Evolutionary conservation across 805 yeast species (phyloP).

Genomic region (Metschnikowia kunwiensis): DNA sequence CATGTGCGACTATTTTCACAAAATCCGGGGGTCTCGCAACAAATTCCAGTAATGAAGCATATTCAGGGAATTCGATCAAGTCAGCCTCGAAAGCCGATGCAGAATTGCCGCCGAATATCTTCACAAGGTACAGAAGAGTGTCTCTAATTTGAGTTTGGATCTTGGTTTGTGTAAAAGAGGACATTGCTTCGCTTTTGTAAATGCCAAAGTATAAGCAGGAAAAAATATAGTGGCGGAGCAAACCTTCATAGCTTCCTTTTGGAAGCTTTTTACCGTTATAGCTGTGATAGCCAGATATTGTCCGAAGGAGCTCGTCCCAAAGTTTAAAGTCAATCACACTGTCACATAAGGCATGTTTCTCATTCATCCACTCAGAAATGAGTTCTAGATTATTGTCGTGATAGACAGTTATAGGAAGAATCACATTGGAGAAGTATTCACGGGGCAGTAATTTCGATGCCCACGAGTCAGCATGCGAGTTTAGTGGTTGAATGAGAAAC

Average conservation of each 20-base stretch:
- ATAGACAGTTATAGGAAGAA: conserved; percentile 27
- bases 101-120: conserved; percentile 1
- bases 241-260: not conserved
- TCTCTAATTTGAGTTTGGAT: conserved; percentile 29
- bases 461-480: conserved; percentile 3
- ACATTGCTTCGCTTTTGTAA: conserved; percentile 10
- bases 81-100: not conserved
- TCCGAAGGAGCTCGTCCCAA: conserved; percentile 14
- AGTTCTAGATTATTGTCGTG: conserved; percentile 23
- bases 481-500: conserved; percentile 25
- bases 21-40: conserved; percentile 6
- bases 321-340: conserved; percentile 7
- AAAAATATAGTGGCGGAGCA: conserved; percentile 8
- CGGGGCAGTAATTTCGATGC: conserved; percentile 16
- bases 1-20: not conserved
- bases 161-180: conserved; percentile 27
- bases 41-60: conserved; percentile 19
- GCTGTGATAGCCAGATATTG: conserved; percentile 6
- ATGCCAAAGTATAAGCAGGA: conserved; percentile 16
- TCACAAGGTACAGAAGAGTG: conserved; percentile 18
- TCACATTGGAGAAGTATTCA: conserved; percentile 28
- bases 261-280: conserved; percentile 4
- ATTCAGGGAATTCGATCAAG: conserved; percentile 1
- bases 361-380: conserved; percentile 26
- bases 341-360: not conserved